Conservation (phyloP, 2,329 filamentous ascomycete genomes). For the Paracorniculantispora psalliotae region DNA sequence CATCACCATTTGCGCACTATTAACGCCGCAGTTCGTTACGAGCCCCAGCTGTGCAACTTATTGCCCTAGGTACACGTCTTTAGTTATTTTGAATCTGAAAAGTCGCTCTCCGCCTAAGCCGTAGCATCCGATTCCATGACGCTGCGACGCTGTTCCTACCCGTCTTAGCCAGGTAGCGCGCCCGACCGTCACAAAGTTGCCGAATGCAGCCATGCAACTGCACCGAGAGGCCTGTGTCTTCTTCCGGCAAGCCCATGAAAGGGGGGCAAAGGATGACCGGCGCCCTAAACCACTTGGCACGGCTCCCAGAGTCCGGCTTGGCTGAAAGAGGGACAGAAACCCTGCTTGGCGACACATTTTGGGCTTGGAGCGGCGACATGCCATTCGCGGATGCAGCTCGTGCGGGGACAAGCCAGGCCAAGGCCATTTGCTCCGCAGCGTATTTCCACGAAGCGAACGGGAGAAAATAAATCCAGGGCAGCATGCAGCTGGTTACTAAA, state of each 20-base stretch:
- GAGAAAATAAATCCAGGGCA: too few relatives aligned
- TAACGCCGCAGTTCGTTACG: too few relatives aligned
- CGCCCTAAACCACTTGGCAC: not conserved
- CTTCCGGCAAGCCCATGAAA: not conserved
- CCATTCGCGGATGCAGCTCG: not conserved
- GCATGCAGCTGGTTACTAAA: too few relatives aligned
- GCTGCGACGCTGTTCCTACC: not conserved
- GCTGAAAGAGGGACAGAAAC: not conserved
- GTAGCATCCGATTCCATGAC: constrained; percentile 1
- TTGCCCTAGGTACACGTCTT: too few relatives aligned
- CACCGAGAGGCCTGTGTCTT: not conserved
- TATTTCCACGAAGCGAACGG: too few relatives aligned
- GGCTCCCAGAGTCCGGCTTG: not conserved
- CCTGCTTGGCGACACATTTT: not conserved
- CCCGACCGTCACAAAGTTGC: not conserved
- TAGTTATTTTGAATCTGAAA: too few relatives aligned
- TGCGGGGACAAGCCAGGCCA: not conserved
- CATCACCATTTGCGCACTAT: too few relatives aligned
- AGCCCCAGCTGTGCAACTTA: too few relatives aligned
- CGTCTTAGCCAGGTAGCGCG: not conserved
- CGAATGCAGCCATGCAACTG: not conserved
- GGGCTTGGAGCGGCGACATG: not conserved
- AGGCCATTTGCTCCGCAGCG: not conserved
- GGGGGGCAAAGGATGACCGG: not conserved
- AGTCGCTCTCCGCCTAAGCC: too few relatives aligned